Base-by-base conservation (phyloP, 257 asterid genomes). In the Rubia yunnanensis region DNA sequence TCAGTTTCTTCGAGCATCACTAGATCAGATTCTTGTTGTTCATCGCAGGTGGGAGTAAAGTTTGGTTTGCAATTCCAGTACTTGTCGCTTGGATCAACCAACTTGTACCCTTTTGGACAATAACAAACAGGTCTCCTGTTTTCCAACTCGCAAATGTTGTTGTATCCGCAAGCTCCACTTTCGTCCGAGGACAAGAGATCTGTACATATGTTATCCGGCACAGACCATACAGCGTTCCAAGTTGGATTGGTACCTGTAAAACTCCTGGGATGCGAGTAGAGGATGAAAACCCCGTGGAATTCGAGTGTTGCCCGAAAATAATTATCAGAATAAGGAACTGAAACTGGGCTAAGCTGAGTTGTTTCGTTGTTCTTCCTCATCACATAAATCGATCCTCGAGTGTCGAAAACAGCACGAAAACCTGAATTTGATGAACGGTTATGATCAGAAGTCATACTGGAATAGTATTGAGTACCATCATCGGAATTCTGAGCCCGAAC, bases 101-200 rank as follows among this genome's bases (percentile, higher is more conserved):
- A 34, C 0, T 57, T 17, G 60, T 66, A 88, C 44, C 85, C 87
- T 17, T 0, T 10, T 1, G 94, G 89, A 17, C 94, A 86, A 3
- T 36, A 57, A 67, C 96, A 88, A 20, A 32, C 41, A 8, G 95
- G 91, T 31, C 69, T 73, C 38, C 24, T 30, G 34, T 58, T 65
- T 27, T 48, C 60, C 6, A 86, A 30, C 0, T 44, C 54, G 65
- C 94, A 86, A 7, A 86, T 65, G 49, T 38, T 82, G 66, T 86
- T 86, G 49, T 70, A 88, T 5, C 94, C 96, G 48, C 94, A 88
- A 35, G 81, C 88, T 28, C 94, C 91, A 30, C 88, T 82, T 18
- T 86, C 91, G 3, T 0, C 18, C 0, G 11, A 7, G 46, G 74
- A 83, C 0, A 0, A 0, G 2, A 80, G 58, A 11, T 4, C 5